A percentile compares a stretch with the other conserved stretches of the same genome.
Conservation (phyloP, 768 basidiomycete genomes). For the Dictyophora rubrovolvata region DNA sequence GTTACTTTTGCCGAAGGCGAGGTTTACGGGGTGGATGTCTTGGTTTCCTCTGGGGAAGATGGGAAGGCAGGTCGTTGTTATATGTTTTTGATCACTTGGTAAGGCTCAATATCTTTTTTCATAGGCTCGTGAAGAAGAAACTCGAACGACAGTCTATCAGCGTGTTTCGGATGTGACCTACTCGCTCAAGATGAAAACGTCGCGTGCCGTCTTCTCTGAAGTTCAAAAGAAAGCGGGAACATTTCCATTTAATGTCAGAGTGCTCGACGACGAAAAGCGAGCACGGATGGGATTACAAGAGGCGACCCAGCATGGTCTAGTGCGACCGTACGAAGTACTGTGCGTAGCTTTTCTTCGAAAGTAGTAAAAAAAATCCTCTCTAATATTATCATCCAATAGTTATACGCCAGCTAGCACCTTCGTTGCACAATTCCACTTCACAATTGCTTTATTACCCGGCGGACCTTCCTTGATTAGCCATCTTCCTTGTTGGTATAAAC, state of each 20-base stretch:
- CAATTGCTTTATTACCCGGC: constrained; percentile 81
- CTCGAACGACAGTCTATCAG: constrained; percentile 89
- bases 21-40: constrained; percentile 89
- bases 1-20: constrained; percentile 86
- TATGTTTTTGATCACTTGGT: constrained; percentile 1
- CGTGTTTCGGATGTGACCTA: constrained; percentile 79
- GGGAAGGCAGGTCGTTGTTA: constrained; percentile 68
- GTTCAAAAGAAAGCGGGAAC: constrained; percentile 96
- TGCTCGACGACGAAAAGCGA: constrained; percentile 91
- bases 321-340: constrained; percentile 94
- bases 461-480: constrained; percentile 84
- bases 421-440: constrained; percentile 96
- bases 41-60: constrained; percentile 79
- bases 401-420: constrained; percentile 76
- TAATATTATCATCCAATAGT: constrained; percentile 26
- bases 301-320: constrained; percentile 86
- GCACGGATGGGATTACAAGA: constrained; percentile 92
- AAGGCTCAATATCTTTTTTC: neutral
- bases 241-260: constrained; percentile 96
- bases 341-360: constrained; percentile 30
- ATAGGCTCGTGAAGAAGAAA: constrained; percentile 83
- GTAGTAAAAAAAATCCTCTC: neutral
- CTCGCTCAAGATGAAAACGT: constrained; percentile 96
- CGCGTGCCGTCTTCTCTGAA: constrained; percentile 92
- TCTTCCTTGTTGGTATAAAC: constrained; percentile 86